Base-by-base conservation (phyloP, 192 early-diverging fungal genomes). In the Backusella mclennaniae region DNA sequence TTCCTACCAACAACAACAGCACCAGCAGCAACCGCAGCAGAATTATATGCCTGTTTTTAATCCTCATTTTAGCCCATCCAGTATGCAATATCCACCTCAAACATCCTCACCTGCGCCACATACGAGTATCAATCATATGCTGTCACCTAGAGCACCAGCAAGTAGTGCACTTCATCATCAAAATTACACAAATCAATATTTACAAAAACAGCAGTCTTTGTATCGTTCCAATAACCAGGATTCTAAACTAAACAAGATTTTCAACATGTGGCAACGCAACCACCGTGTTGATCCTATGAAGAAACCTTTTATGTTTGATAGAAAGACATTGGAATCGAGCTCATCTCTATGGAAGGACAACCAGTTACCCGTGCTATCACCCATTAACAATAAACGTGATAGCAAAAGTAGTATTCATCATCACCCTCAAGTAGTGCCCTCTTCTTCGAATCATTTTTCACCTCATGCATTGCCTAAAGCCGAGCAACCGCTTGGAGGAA, bases 71-170 rank as follows among this genome's bases (percentile, higher is more conserved):
- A 17, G 66, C 31, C 33, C 76, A 76, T 19, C 56, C 3, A 63
- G 4, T 63, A 23, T 29, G 3, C 56, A 63, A 63, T 63, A 63
- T 63, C 23, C 56, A 29, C 56, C 56, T 0, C 56, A 3, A 14
- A 29, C 26, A 14, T 63, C 56, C n/a, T 63, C 56, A 29, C 23
- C 26, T 8, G 23, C 56, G 1, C 56, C 56, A 21, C 77, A 79
- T 46, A 69, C 56, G 26, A 69, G 68, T 21, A 66, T 79, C 6
- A 72, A 73, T 7, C 77, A 79, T 33, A 79, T 79, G 77, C 17
- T 79, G 7, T 79, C 77, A 23, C 77, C 77, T 0, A 66, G 77
- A 29, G 31, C 66, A 26, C 74, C 56, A 49, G 66, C 63, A 11
- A 67, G 66, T 19, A 66, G 41, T 68, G 66, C 26, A 33, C 74